A percentile compares a stretch with the other conserved stretches of the same genome.
Conservation (phyloP, 345 rosid genomes). For the Eutrema japonicum region DNA sequence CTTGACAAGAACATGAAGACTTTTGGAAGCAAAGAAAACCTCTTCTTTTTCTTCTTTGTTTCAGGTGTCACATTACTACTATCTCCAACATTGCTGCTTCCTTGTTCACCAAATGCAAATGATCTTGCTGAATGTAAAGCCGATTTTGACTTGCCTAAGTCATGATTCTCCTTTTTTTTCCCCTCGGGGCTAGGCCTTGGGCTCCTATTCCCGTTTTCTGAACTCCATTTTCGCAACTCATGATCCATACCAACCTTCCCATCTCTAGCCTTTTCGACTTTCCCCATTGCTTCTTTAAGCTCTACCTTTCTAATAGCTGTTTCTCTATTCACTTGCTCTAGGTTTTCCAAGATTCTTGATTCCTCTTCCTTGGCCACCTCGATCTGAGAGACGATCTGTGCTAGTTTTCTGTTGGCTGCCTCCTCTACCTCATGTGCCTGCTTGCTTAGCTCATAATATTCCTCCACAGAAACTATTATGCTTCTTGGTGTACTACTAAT, state of each 20-base stretch:
- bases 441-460: conserved; percentile 86
- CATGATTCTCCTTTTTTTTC: conserved; percentile 37
- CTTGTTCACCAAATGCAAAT: conserved; percentile 44
- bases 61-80: conserved; percentile 46
- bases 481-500: conserved; percentile 38
- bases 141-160: conserved; percentile 41
- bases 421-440: conserved; percentile 85
- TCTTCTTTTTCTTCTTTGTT: conserved; percentile 61
- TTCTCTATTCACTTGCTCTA: conserved; percentile 75
- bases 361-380: conserved; percentile 82
- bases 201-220: conserved; percentile 68
- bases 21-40: conserved; percentile 69
- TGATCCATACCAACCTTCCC: conserved; percentile 81
- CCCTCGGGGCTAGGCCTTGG: conserved; percentile 48
- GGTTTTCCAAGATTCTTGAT: conserved; percentile 55
- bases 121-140: conserved; percentile 32
- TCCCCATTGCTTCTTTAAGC: conserved; percentile 64
- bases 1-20: conserved; percentile 69
- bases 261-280: conserved; percentile 86
- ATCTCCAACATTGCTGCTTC: conserved; percentile 37
- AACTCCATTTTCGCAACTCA: conserved; percentile 86
- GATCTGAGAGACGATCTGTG: conserved; percentile 72
- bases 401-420: conserved; percentile 72
- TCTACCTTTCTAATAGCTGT: conserved; percentile 58
- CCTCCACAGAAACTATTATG: conserved; percentile 78